Evolutionary conservation across 2,329 filamentous ascomycete genomes (phyloP), one percentile per base, ranked within the genome.

Genomic region (Lizonia empirigonia): DNA sequence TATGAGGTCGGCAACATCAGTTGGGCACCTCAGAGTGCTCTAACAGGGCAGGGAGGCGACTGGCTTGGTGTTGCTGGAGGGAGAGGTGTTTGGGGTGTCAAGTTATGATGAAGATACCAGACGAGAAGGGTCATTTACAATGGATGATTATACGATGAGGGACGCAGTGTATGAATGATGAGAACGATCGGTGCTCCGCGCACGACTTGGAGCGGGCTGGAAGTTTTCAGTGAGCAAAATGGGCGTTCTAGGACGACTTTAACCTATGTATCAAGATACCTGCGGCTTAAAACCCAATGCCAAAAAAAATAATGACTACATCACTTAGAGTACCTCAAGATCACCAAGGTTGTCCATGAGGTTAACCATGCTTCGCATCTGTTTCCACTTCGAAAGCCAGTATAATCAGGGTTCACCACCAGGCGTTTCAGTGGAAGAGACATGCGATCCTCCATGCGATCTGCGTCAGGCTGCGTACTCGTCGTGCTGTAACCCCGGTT

Each of bases 1-100:
- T 93, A 93, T 64, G 90, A 95, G 73, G 85, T 95, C 40, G 87
- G 86, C 32, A 95, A 95, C 69, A 78, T 95, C 12, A 89, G 88
- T 59, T 95, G 90, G 90, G 88, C 90, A 23, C 90, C 90, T 24
- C 86, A 87, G 56, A 85, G 81, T 55, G 77, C 86, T 18, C 76
- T 87, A 48, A 87, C 82, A 23, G 79, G 78, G 15, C 89, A 92
- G 50, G 84, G 82, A 13, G 88, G 89, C 16, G 90, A 95, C 62
- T 95, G 90, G 90, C 77, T 95, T 6, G 90, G 90, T 35, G 88
- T 94, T 2, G 88, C 87, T 64, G 90, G 88, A 15, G 90, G 90
- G 16, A 80, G 90, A 54, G 90, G 90, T 5, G 83, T 94, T 26
- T 94, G 89, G 89, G 89, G 89, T 20, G 86, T 91, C 13, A 83